Evolutionary conservation across 768 basidiomycete genomes (phyloP), one percentile per base, ranked within the genome.

Genomic region (Pleurotus sapidus): DNA sequence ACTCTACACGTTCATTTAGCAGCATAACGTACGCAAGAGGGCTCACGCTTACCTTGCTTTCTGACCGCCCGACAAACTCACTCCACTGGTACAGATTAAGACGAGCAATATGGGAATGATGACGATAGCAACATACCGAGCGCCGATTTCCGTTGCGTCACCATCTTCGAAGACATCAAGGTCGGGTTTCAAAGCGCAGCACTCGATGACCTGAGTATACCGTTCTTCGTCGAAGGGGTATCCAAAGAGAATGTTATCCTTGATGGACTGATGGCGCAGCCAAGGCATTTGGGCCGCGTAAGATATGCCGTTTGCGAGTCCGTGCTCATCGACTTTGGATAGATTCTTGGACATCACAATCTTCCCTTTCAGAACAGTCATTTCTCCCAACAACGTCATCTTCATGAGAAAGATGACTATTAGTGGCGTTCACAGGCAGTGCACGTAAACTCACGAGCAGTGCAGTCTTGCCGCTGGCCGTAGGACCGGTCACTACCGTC

Each of bases 91-190:
- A 34, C 65, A 18, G 14, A 42, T n/a, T n/a, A n/a, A n/a, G n/a
- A n/a, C n/a, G n/a, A n/a, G n/a, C n/a, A n/a, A n/a, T n/a, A n/a
- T n/a, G n/a, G n/a, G n/a, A n/a, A n/a, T n/a, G n/a, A n/a, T n/a
- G n/a, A n/a, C n/a, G n/a, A n/a, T n/a, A n/a, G n/a, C n/a, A n/a
- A n/a, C n/a, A n/a, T n/a, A 82, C 77, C 85, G 76, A 12, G 84
- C 86, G 12, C 93, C 93, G 61, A 95, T 91, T 71, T 93, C 89
- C 1, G 92, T 94, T 55, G 71, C 74, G 65, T 93, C 94, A 0
- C 96, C 96, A 64, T 95, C 87, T 57, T 95, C 91, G 1, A 98
- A 70, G 9, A 94, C 81, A 4, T 88, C 83, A 57, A 98, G 70
- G 74, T 98, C 96, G 0, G 89, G 84, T 25, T 68, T 73, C 53